Evolutionary conservation across 306 rosid genomes (phyloP).

Genomic region (Gastrolobium bilobum): DNA sequence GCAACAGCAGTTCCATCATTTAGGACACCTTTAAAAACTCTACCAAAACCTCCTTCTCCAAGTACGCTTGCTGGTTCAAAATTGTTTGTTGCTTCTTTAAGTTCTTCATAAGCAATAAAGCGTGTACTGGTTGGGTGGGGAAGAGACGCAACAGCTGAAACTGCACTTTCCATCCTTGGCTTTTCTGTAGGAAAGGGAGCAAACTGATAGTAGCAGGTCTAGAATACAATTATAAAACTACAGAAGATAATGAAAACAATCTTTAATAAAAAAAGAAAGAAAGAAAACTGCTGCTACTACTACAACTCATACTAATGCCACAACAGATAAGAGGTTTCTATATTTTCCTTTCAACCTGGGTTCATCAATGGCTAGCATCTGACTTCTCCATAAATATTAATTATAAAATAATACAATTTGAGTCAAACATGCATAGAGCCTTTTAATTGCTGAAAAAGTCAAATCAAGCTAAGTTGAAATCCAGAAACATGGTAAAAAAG

Average conservation of each 20-base stretch:
- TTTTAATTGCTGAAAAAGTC: slow-evolving; percentile 9
- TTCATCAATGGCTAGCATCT: background rate
- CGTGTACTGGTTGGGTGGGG: slow-evolving; percentile 95
- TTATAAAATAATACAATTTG: background rate
- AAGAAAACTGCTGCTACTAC: background rate
- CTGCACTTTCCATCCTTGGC: slow-evolving; percentile 59
- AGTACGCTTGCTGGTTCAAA: slow-evolving; percentile 82
- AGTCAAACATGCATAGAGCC: slow-evolving; percentile 23
- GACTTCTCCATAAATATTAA: slow-evolving; percentile 30
- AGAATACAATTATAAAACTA: slow-evolving; percentile 22
- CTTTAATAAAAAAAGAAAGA: background rate
- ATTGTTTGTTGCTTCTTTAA: slow-evolving; percentile 94
- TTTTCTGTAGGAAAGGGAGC: slow-evolving; percentile 64
- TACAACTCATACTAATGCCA: background rate
- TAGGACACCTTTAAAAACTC: slow-evolving; percentile 90
- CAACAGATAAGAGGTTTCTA: slow-evolving; percentile 20
- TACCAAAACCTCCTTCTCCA: slow-evolving; percentile 99
- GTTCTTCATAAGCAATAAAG: slow-evolving; percentile 92
- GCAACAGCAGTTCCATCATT: slow-evolving; percentile 97
- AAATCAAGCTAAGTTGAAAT: slow-evolving; percentile 27
- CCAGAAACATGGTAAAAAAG: slow-evolving; percentile 1
- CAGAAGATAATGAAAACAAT: slow-evolving; percentile 12
- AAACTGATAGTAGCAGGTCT: slow-evolving; percentile 14
- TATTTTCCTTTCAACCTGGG: background rate
- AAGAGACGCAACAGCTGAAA: slow-evolving; percentile 68